Evolutionary conservation across 768 basidiomycete genomes (phyloP).

Genomic region (Hericium erinaceus): DNA sequence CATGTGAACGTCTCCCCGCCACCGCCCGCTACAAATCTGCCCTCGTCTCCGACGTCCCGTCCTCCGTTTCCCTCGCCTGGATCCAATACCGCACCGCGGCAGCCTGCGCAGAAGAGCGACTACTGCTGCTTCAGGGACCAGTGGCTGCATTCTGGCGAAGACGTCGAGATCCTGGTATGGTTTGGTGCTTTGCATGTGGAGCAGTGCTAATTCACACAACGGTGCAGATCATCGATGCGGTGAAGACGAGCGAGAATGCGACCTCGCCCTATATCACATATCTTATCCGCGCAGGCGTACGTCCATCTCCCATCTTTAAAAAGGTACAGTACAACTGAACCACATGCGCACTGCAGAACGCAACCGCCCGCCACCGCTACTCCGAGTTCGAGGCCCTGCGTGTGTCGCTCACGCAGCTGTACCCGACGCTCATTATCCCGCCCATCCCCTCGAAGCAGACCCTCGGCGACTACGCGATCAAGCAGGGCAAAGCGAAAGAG

Average conservation of each 20-base stretch:
- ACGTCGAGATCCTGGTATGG: slow-evolving; percentile 70
- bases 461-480: slow-evolving; percentile 92
- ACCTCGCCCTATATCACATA: slow-evolving; percentile 90
- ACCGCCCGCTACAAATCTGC: slow-evolving; percentile 29
- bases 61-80: slow-evolving; percentile 48
- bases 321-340: not conserved
- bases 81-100: slow-evolving; percentile 39
- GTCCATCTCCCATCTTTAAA: not conserved
- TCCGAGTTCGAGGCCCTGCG: slow-evolving; percentile 96
- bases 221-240: slow-evolving; percentile 82
- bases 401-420: slow-evolving; percentile 71
- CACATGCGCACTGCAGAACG: slow-evolving; percentile 38
- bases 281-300: slow-evolving; percentile 71
- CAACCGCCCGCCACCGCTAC: slow-evolving; percentile 83
- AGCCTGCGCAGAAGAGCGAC: slow-evolving; percentile 57
- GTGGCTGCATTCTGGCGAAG: slow-evolving; percentile 74
- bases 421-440: slow-evolving; percentile 94
- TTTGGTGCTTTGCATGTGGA: not conserved
- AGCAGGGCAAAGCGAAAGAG: slow-evolving; percentile 94
- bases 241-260: slow-evolving; percentile 89
- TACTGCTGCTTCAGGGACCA: slow-evolving; percentile 72
- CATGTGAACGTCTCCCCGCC: slow-evolving; percentile 48
- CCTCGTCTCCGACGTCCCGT: slow-evolving; percentile 33
- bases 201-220: not conserved
- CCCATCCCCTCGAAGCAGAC: slow-evolving; percentile 97